phyloP scores from a whole-genome alignment of 352 stramenopile species.

The Globisporangium iwayamae region DNA sequence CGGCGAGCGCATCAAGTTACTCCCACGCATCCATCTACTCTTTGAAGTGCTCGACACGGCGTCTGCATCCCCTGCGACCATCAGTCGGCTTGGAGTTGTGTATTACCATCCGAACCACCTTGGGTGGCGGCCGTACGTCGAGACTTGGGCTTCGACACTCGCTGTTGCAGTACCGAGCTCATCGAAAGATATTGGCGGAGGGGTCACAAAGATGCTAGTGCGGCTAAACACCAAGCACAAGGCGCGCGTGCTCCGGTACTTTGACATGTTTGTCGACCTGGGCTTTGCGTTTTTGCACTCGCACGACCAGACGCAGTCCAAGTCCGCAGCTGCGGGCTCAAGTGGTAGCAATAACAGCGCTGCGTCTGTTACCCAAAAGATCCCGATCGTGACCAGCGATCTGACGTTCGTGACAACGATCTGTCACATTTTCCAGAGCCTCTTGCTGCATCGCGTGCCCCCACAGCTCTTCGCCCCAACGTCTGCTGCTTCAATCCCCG shows the following conservation, averaged over 20 bases:
- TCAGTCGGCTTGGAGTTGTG: slow-evolving; percentile 89
- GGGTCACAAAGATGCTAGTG: slow-evolving; percentile 5
- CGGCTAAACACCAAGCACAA: slow-evolving; percentile 36
- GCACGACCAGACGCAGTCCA: neutral
- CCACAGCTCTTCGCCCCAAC: slow-evolving; percentile 32
- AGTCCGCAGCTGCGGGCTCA: neutral
- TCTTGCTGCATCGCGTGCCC: slow-evolving; percentile 37
- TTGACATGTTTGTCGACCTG: slow-evolving; percentile 58
- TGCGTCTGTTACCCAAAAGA: slow-evolving; percentile 4
- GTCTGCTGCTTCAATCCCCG: slow-evolving; percentile 11
- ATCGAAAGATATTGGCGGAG: slow-evolving; percentile 14
- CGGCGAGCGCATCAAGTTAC: slow-evolving; percentile 83
- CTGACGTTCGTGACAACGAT: slow-evolving; percentile 46
- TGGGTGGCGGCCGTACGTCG: slow-evolving; percentile 60
- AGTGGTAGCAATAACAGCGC: neutral
- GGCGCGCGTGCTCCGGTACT: slow-evolving; percentile 42
- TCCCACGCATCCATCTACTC: slow-evolving; percentile 86
- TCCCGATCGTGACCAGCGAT: slow-evolving; percentile 48
- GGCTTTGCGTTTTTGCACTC: slow-evolving; percentile 47
- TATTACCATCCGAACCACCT: slow-evolving; percentile 79
- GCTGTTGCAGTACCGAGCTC: slow-evolving; percentile 17
- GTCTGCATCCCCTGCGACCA: slow-evolving; percentile 89
- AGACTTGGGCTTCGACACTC: slow-evolving; percentile 56
- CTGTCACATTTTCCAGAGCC: slow-evolving; percentile 57
- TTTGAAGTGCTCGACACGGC: slow-evolving; percentile 92